Evolutionary conservation across 169 alveolate species (phyloP).

Genomic region (Plasmodium adleri): DNA sequence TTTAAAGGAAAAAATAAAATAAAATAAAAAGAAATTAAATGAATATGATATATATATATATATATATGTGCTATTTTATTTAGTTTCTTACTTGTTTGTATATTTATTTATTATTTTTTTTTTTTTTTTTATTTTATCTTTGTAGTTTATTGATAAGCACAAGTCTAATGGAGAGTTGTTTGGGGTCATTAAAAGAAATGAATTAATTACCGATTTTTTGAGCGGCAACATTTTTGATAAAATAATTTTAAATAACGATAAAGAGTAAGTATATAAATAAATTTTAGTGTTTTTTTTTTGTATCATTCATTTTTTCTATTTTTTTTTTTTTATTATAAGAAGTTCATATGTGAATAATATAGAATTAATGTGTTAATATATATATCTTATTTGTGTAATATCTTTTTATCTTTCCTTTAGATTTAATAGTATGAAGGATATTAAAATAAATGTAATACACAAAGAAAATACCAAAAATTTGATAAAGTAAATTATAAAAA

Average conservation of each 20-base stretch:
- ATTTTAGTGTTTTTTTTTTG: not conserved
- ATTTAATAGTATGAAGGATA: not conserved
- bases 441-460: conserved; percentile 1
- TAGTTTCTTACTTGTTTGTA: not conserved
- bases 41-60: not conserved
- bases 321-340: not conserved
- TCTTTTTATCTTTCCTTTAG: not conserved
- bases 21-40: too few relatives aligned
- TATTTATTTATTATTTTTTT: not conserved
- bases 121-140: not conserved
- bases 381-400: not conserved
- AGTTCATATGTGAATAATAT: not conserved
- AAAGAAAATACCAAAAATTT: not conserved
- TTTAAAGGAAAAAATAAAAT: not conserved
- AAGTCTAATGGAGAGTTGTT: conserved; percentile 12
- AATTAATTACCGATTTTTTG: conserved; percentile 16
- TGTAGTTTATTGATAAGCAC: conserved; percentile 13
- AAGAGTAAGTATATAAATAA: conserved; percentile 1
- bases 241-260: conserved; percentile 1
- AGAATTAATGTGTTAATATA: not conserved
- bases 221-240: conserved; percentile 34
- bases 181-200: conserved; percentile 19
- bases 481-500: not conserved
- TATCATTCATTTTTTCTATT: not conserved
- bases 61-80: not conserved